Evolutionary conservation across 345 rosid species (phyloP), one percentile per base, ranked within the genome.

Genomic region (Arabidopsis arenosa): DNA sequence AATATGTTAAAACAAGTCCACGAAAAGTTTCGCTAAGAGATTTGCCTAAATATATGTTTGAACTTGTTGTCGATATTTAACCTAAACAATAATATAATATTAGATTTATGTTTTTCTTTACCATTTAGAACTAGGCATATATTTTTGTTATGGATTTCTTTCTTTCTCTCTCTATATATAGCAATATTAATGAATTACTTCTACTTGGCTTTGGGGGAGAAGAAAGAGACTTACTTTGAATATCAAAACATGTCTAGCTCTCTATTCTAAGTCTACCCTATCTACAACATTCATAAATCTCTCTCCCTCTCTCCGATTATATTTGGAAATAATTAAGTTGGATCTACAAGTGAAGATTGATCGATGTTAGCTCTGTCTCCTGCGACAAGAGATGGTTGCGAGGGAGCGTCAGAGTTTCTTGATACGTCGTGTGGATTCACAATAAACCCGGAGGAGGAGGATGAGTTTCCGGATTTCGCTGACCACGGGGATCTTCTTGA

Each of bases 341-440:
- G 55, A 28, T 15, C 30, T 39, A 76, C 23, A 55, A 63, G 63
- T 43, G 49, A 62, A 69, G 80, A 21, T 33, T 61, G 70, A 54
- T 78, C 83, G 65, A 90, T 95, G 99, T 87, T 92, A 52, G 89
- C 93, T 73, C 84, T 87, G 70, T 83, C 97, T 64, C 78, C 89
- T 59, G 75, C 86, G 13, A 67, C 57, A 36, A 35, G 76, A 79
- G 77, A 88, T 81, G 80, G 77, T 49, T 63, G 77, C 79, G 72
- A 70, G 56, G 93, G 83, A 83, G 85, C n/a, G 18, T 51, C 74
- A 21, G 62, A 68, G 74, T 75, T 83, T 66, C 70, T 63, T 85
- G 85, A 80, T 77, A 80, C 66, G 58, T 26, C 80, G 15, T 76
- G 75, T 63, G 80, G 69, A 54, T 76, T 76, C 71, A 70, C 52